Percentiles rank a stretch among this genome's conserved stretches.
Evolutionary conservation across 768 basidiomycete species (phyloP).

Genomic region (Agrocybe chaxingu): DNA sequence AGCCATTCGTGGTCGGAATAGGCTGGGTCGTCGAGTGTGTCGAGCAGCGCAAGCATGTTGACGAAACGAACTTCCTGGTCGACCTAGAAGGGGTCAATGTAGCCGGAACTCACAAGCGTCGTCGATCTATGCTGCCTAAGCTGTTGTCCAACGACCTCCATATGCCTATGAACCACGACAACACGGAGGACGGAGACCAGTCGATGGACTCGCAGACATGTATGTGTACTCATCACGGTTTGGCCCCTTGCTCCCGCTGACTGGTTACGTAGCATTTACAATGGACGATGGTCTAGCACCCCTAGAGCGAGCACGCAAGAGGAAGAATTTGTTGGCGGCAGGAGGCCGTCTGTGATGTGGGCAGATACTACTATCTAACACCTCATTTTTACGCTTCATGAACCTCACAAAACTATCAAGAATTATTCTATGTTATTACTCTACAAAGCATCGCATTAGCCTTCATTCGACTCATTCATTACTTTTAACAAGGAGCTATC

Average conservation of each 20-base stretch:
- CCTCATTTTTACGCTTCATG: slow-evolving; percentile 7
- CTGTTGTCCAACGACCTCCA: slow-evolving; percentile 36
- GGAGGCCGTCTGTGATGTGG: slow-evolving; percentile 20
- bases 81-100: slow-evolving; percentile 60
- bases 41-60: slow-evolving; percentile 60
- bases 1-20: slow-evolving; percentile 78
- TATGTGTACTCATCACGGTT: slow-evolving; percentile 20
- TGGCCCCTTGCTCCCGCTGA: slow-evolving; percentile 9
- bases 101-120: slow-evolving; percentile 66
- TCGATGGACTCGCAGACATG: slow-evolving; percentile 46
- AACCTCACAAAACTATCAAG: slow-evolving; percentile 14
- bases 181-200: slow-evolving; percentile 30
- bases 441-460: no score
- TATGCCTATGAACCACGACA: slow-evolving; percentile 22
- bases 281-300: slow-evolving; percentile 61
- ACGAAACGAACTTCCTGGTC: slow-evolving; percentile 63
- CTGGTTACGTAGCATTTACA: slow-evolving; percentile 31
- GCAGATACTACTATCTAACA: slow-evolving; percentile 1
- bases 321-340: slow-evolving; percentile 34
- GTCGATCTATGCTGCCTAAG: slow-evolving; percentile 72
- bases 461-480: no score
- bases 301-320: slow-evolving; percentile 62
- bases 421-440: neutral
- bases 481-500: no score
- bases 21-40: slow-evolving; percentile 89